Conservation (phyloP, 73 alveolate species). For the Paramecium sonneborni region DNA sequence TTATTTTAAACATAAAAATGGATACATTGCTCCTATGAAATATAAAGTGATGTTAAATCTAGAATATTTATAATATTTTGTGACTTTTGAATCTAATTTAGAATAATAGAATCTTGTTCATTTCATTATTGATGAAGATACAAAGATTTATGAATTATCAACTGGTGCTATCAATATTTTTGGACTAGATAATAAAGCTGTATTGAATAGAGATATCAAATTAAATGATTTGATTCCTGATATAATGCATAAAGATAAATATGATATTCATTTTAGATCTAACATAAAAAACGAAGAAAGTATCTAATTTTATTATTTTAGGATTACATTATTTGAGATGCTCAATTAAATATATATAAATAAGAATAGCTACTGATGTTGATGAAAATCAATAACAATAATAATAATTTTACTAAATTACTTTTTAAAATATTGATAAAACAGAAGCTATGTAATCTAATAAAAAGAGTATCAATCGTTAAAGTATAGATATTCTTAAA, state of each 20-base stretch:
- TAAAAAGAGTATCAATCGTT: not conserved
- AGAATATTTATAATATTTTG: slow-evolving; percentile 12
- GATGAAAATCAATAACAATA: not conserved
- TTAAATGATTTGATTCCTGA: not conserved
- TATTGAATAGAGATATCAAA: not conserved
- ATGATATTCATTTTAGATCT: not conserved
- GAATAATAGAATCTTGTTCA: not conserved
- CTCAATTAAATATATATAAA: not conserved
- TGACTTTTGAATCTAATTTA: not conserved
- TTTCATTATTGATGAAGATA: not conserved
- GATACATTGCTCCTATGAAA: slow-evolving; percentile 39
- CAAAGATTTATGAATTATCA: slow-evolving; percentile 18
- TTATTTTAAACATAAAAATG: slow-evolving; percentile 51
- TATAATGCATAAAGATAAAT: not conserved
- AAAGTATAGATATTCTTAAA: not conserved
- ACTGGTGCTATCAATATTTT: slow-evolving; percentile 52
- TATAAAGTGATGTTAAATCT: slow-evolving; percentile 33
- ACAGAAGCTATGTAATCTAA: not conserved
- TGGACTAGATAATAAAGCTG: not conserved
- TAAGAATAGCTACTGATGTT: not conserved
- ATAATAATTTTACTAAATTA: not conserved
- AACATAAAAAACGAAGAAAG: not conserved
- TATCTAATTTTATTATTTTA: not conserved
- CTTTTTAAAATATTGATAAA: not conserved
- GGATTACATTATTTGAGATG: not conserved